Base-by-base conservation (phyloP, 805 yeast genomes). In the Candida argentea region DNA sequence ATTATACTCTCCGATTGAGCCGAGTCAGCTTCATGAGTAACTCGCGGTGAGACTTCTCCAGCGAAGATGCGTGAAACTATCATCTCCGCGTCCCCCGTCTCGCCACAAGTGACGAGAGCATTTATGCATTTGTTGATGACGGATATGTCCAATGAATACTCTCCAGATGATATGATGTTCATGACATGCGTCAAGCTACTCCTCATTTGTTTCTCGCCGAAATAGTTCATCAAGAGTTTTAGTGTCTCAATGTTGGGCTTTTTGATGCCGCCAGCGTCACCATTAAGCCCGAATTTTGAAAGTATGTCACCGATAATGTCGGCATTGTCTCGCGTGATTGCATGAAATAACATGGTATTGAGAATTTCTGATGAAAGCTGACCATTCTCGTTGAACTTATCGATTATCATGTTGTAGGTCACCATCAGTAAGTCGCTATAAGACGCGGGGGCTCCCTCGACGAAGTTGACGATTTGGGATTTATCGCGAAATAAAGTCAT, bases 401-500 rank as follows among this genome's bases (percentile, higher is more conserved):
- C n/a, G n/a, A n/a, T n/a, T n/a, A n/a, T n/a, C n/a, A n/a, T n/a
- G n/a, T n/a, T n/a, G n/a, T n/a, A n/a, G n/a, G n/a, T n/a, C n/a
- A n/a, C n/a, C n/a, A n/a, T n/a, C n/a, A n/a, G n/a, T n/a, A n/a
- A n/a, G n/a, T n/a, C n/a, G n/a, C n/a, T n/a, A n/a, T n/a, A n/a
- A n/a, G n/a, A n/a, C 14, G 18, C 20, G 5, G 26, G 29, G 28
- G 33, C 35, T 8, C 26, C 24, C 5, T 15, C 14, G 21, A 25
- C 21, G 10, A 22, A 20, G 10, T 14, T 11, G 6, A 25, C 9
- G 22, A 12, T 18, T 4, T 16, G 14, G 0, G 34, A 35, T 14
- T 44, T 33, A 29, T 61, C 67, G 14, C 40, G 44, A 39, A 43
- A 61, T 31, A 56, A 59, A 3, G 45, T 40, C 30, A 46, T 38